Evolutionary conservation across 202 grass and related monocot species (phyloP).

Genomic region (Setaria viridis): DNA sequence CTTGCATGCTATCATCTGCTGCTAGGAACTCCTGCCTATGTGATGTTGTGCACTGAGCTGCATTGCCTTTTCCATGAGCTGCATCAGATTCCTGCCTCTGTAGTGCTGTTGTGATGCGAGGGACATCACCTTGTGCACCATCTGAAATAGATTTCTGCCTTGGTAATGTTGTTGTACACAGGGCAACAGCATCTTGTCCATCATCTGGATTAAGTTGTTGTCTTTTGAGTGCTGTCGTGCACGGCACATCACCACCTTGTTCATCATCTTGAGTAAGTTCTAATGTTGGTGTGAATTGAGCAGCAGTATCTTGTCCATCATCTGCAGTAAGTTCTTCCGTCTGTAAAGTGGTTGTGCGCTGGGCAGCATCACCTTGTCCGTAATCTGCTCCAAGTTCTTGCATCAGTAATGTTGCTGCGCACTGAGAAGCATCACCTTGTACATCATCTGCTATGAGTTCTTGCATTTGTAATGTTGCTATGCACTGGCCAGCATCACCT

Average conservation of each 20-base stretch:
- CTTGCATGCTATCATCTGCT: slow-evolving; percentile 16
- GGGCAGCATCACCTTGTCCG: neutral
- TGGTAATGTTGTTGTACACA: neutral
- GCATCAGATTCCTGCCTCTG: slow-evolving; percentile 19
- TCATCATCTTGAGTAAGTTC: neutral
- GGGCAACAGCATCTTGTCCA: neutral
- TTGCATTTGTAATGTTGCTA: neutral
- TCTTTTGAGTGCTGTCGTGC: neutral
- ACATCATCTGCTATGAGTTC: neutral
- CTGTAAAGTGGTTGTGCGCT: neutral
- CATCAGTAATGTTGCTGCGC: neutral
- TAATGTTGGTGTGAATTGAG: neutral
- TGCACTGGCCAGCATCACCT: neutral
- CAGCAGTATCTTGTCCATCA: neutral
- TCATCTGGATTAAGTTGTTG: neutral
- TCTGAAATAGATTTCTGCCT: slow-evolving; percentile 17
- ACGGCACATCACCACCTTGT: neutral
- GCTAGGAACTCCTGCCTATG: neutral
- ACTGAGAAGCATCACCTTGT: neutral
- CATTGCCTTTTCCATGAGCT: neutral
- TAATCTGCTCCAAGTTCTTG: neutral
- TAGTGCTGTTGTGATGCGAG: neutral
- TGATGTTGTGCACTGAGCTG: neutral
- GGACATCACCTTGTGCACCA: neutral
- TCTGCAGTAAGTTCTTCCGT: neutral